These are phyloP conservation scores for Sphaerulina vaccinii DNA, from an alignment of 2,329 filamentous ascomycete genomes.

Conservation along the genomic window DNA sequence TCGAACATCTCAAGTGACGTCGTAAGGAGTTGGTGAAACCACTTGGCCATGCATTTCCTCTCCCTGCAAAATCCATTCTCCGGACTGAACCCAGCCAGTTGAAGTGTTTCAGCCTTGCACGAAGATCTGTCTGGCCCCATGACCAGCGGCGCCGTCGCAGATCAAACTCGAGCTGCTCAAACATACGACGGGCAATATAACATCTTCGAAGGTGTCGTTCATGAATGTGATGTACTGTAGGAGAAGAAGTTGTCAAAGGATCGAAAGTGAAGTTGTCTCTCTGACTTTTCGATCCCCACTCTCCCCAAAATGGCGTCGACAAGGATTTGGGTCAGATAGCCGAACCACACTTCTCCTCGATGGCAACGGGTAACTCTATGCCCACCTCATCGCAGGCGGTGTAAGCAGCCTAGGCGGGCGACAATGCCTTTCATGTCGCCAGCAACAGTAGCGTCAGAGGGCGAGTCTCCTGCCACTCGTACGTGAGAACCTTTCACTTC, in stretches of 20 bases:
- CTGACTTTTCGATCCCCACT: too few relatives aligned
- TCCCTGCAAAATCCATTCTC: neutral
- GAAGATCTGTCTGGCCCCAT: neutral
- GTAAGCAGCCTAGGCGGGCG: too few relatives aligned
- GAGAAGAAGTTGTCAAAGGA: too few relatives aligned
- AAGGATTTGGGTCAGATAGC: too few relatives aligned
- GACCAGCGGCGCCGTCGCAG: neutral
- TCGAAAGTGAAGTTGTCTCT: too few relatives aligned
- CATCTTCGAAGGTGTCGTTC: neutral
- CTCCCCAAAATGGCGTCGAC: too few relatives aligned
- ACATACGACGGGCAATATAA: neutral
- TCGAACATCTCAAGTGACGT: too few relatives aligned
- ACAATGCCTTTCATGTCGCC: constrained; percentile 1
- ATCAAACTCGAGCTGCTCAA: neutral
- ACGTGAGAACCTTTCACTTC: constrained; percentile 1
- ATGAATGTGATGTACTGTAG: too few relatives aligned
- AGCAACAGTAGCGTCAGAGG: neutral
- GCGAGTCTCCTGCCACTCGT: constrained; percentile 5
- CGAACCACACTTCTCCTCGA: too few relatives aligned
- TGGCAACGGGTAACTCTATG: too few relatives aligned
- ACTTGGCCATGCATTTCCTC: neutral
- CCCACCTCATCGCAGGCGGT: too few relatives aligned
- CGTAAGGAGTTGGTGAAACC: neutral
- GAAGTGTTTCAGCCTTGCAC: neutral
- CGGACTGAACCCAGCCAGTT: neutral